Percentiles rank a stretch among this genome's conserved stretches.
Conservation (phyloP, 192 early-diverging fungal genomes). For the Phycomyces nitens region DNA sequence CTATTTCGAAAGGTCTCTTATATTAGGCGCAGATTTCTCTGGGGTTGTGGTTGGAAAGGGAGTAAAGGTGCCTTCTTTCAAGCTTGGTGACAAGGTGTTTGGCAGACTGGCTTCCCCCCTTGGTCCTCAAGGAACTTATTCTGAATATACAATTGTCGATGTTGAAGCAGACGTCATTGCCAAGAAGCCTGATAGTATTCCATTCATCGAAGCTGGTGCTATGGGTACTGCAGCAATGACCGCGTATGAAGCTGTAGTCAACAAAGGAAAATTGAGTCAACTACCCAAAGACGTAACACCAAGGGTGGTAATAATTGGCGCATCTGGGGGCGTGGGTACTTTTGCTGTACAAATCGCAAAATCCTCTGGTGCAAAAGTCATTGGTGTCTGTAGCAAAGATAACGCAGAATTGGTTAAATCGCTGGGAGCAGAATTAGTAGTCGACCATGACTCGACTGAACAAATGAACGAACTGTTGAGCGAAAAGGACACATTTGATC, state of each 20-base stretch:
- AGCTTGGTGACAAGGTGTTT: conserved; percentile 27
- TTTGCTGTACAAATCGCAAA: conserved; percentile 52
- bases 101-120: conserved; percentile 4
- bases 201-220: conserved; percentile 20
- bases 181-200: conserved; percentile 17
- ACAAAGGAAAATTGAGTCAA: conserved; percentile 7
- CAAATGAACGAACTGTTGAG: conserved; percentile 17
- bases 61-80: conserved; percentile 14
- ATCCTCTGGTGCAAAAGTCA: conserved; percentile 38
- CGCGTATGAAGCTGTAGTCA: conserved; percentile 15
- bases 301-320: conserved; percentile 43
- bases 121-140: conserved; percentile 18
- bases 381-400: conserved; percentile 44
- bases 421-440: conserved; percentile 49
- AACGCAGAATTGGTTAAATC: conserved; percentile 41
- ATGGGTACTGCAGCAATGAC: conserved; percentile 12
- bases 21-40: conserved; percentile 22
- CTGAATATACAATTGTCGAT: conserved; percentile 21
- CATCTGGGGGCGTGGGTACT: conserved; percentile 48
- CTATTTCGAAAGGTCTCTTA: not conserved
- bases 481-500: conserved; percentile 30
- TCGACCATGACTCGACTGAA: conserved; percentile 52
- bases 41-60: conserved; percentile 22
- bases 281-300: not conserved
- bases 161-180: not conserved